phyloP scores from a whole-genome alignment of 2,329 filamentous ascomycete genomes.

The Leptodontidium sp. region DNA sequence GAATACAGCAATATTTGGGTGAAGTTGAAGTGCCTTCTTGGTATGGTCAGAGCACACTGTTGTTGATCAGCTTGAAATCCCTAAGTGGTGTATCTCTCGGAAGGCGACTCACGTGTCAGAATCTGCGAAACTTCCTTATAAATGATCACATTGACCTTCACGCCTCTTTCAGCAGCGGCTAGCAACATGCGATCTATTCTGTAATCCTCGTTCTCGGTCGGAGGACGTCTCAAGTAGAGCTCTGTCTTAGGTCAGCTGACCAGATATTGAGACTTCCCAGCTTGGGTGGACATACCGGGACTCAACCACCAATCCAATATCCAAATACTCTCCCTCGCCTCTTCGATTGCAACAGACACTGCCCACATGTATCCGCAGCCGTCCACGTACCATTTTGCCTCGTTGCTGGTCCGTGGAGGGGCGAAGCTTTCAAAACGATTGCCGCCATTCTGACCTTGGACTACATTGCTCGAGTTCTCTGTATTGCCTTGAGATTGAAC shows the following conservation, averaged over 20 bases:
- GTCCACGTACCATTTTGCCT: constrained; percentile 88
- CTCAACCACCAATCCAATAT: constrained; percentile 93
- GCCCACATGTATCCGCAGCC: constrained; percentile 87
- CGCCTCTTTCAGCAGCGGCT: constrained; percentile 83
- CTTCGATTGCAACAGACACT: constrained; percentile 80
- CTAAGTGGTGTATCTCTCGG: neutral
- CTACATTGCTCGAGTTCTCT: constrained; percentile 51
- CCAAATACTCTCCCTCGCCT: constrained; percentile 76
- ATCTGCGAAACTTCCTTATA: constrained; percentile 92
- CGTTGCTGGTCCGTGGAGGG: constrained; percentile 73
- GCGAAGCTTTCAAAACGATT: constrained; percentile 75
- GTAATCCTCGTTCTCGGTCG: constrained; percentile 82
- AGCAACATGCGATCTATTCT: constrained; percentile 84
- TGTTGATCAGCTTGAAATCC: constrained; percentile 44
- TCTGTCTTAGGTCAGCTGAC: constrained; percentile 54
- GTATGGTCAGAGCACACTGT: constrained; percentile 75
- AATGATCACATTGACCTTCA: constrained; percentile 85
- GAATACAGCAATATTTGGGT: constrained; percentile 88
- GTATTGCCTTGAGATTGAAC: constrained; percentile 56
- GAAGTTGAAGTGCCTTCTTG: constrained; percentile 80
- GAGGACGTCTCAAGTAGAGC: constrained; percentile 84
- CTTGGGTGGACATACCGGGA: constrained; percentile 53
- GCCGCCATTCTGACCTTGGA: constrained; percentile 53
- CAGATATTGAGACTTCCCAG: neutral
- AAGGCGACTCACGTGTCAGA: constrained; percentile 72